Base-by-base conservation (phyloP, 306 rosid genomes). In the Vigna unguiculata region DNA sequence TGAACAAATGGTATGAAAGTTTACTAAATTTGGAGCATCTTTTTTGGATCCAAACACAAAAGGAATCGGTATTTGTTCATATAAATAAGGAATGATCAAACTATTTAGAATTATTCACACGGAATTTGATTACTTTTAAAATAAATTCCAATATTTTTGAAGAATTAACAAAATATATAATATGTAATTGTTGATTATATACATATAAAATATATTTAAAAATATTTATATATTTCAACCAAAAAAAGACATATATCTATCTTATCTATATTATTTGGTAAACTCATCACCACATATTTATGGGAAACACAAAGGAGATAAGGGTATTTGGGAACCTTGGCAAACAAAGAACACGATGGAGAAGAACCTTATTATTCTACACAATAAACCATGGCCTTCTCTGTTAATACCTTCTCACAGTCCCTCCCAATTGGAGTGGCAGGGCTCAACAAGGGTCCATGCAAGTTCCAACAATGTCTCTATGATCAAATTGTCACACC, bases 301-400 rank as follows among this genome's bases (percentile, higher is more conserved):
- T 64, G 24, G 36, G 45, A 36, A 24, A 25, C 20, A 60, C 76
- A 34, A 22, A 63, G 17, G 2, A 3, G 46, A 70, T 51, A 41
- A 53, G 21, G 36, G 53, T 6, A 14, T 5, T 78, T 77, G 21
- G 17, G 38, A 63, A 28, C 22, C 4, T 20, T 48, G 70, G 38
- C 47, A 24, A 25, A 59, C 8, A 12, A 8, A 28, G 5, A 49
- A 11, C 2, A 14, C 2, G 11, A 79, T 87, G 88, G 90, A 85
- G 87, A 89, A 81, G 70, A 80, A 78, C 69, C 82, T 86, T 20
- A 63, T 87, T 32, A 48, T 85, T 43, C 71, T 87, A 53, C 90
- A 87, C 51, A 78, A 72, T 71, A 87, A 86, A 75, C 53, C 87
- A 38, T 82, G 41, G 54, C 84, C 86, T 77, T 81, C 87, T 5